phyloP scores from a whole-genome alignment of 192 early-diverging fungal species.

The Gigaspora rosea region DNA sequence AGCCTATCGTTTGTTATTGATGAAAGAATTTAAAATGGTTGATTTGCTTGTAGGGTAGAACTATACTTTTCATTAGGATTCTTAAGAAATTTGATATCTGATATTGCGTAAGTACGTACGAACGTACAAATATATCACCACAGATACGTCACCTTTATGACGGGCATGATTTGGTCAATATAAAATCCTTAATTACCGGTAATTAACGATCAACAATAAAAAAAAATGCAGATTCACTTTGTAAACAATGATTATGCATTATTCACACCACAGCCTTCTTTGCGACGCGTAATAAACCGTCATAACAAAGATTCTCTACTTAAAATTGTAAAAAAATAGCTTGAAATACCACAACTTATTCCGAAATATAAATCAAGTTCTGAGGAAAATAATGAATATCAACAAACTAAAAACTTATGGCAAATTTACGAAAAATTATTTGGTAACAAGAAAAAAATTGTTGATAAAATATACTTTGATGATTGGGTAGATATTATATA shows the following conservation, averaged over 20 bases:
- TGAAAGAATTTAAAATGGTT: too few relatives aligned
- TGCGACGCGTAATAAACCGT: conserved; percentile 40
- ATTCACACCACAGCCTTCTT: conserved; percentile 11
- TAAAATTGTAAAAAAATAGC: conserved; percentile 37
- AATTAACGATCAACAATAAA: too few relatives aligned
- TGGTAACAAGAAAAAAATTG: conserved; percentile 23
- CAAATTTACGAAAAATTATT: conserved; percentile 3
- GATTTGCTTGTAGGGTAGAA: too few relatives aligned
- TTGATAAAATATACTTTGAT: conserved; percentile 24
- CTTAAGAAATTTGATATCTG: too few relatives aligned
- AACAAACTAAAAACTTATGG: conserved; percentile 28
- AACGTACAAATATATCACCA: too few relatives aligned
- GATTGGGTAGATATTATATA: conserved; percentile 30
- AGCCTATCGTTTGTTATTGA: too few relatives aligned
- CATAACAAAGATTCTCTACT: conserved; percentile 46
- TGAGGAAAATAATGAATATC: conserved; percentile 19
- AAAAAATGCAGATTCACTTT: neutral
- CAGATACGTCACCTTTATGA: too few relatives aligned
- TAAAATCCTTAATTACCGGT: too few relatives aligned
- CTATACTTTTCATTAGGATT: too few relatives aligned
- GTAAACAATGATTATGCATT: neutral
- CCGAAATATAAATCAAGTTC: too few relatives aligned
- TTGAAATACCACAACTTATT: conserved; percentile 30
- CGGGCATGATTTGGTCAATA: too few relatives aligned
- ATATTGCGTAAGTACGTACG: too few relatives aligned